Base-by-base conservation (phyloP, 2,329 filamentous ascomycete species). In the Gremmenia infestans region DNA sequence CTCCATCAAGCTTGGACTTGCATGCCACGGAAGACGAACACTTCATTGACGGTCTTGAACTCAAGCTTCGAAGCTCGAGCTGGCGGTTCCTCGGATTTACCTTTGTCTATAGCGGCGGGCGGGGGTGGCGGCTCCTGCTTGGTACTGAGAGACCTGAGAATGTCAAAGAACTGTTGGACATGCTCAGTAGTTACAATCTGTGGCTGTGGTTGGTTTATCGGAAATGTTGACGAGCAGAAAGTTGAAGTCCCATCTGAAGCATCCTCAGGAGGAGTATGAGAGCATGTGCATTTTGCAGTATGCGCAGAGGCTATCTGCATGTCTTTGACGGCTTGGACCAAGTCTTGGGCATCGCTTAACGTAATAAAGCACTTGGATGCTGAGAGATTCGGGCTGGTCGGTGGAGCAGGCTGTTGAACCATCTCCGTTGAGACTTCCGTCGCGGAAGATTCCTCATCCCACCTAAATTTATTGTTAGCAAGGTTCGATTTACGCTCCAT, bases 11-110 rank as follows among this genome's bases (percentile, higher is more conserved):
- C 9, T 50, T 52, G 32, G 11, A 45, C n/a, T 28, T 53, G 23
- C 12, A 54, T 35, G 3, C n/a, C 12, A 17, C 14, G 5, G 43
- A 48, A 60, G 45, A 60, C 54, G 14, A 50, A 65, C 50, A 65
- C 46, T 56, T 65, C 52, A 55, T 59, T 58, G 36, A 61, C 53
- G 4, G 12, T 56, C 49, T 64, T 64, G 39, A 63, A 64, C n/a
- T 60, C 55, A 5, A 62, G 51, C 48, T n/a, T 58, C 19, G 43
- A 64, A 59, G 43, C 57, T 57, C 54, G 47, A 35, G 54, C 57
- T 56, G 9, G 23, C 37, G 37, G 40, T 51, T 53, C 43, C 43
- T 59, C 17, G n/a, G 35, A 32, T 48, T 56, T 17, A 54, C 22
- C 32, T 50, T 50, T 39, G 37, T 46, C 50, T 46, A 37, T 36